These are phyloP conservation scores for Penicillium sp. DNA, from an alignment of 2,329 filamentous ascomycete genomes.

Conservation along the genomic window DNA sequence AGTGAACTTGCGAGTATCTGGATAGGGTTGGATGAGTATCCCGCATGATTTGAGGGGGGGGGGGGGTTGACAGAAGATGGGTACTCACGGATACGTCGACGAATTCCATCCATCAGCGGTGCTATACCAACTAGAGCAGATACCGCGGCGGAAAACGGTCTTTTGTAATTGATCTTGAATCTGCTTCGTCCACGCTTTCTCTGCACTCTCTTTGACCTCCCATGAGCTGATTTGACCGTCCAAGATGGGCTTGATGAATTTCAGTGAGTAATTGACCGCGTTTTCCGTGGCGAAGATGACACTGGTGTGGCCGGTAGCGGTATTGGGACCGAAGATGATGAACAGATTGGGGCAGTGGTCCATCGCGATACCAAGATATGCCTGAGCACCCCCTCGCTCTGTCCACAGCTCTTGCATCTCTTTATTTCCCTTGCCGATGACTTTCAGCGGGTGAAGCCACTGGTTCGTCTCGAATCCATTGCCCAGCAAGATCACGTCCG, in stretches of 20 bases:
- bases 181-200: conserved; percentile 43
- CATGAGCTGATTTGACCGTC: conserved; percentile 40
- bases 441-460: conserved; percentile 49
- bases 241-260: conserved; percentile 52
- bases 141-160: conserved; percentile 44
- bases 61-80: background rate
- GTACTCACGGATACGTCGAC: conserved; percentile 41
- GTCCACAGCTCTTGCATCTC: conserved; percentile 53
- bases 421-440: conserved; percentile 48
- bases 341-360: conserved; percentile 62
- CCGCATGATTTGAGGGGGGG: background rate
- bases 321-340: conserved; percentile 58
- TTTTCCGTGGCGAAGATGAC: conserved; percentile 58
- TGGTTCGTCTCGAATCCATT: conserved; percentile 56
- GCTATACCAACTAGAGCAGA: conserved; percentile 48
- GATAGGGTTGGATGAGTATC: conserved; percentile 7
- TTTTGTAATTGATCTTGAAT: conserved; percentile 44
- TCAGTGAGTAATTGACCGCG: conserved; percentile 54
- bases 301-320: conserved; percentile 55
- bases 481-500: conserved; percentile 57
- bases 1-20: conserved; percentile 49
- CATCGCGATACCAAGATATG: conserved; percentile 55
- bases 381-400: conserved; percentile 53
- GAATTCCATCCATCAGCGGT: conserved; percentile 46
- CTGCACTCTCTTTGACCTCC: conserved; percentile 47